Evolutionary conservation across 352 stramenopile genomes (phyloP).

Genomic region (Ophiocytium majus): DNA sequence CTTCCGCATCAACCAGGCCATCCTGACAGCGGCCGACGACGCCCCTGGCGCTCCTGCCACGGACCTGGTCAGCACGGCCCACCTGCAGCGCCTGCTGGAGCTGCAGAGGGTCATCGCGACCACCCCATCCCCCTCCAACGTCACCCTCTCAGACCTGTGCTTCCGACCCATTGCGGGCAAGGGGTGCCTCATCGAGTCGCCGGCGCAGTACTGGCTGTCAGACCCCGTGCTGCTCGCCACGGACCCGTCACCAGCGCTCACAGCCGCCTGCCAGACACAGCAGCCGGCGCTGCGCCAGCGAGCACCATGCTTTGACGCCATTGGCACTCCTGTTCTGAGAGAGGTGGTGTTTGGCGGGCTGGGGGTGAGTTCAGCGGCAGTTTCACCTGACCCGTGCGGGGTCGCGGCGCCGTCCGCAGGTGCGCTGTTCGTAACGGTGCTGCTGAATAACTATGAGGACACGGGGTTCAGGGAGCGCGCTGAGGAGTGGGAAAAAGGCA

Average conservation of each 20-base stretch:
- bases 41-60: neutral
- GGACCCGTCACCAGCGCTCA: slow-evolving; percentile 78
- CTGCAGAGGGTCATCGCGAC: slow-evolving; percentile 44
- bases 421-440: slow-evolving; percentile 77
- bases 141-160: slow-evolving; percentile 40
- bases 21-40: neutral
- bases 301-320: slow-evolving; percentile 78
- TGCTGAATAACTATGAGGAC: slow-evolving; percentile 74
- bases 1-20: slow-evolving; percentile 50
- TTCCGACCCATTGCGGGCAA: slow-evolving; percentile 54
- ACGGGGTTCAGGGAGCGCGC: slow-evolving; percentile 70
- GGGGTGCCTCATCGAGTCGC: slow-evolving; percentile 50
- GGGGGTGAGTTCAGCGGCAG: slow-evolving; percentile 29
- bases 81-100: slow-evolving; percentile 48
- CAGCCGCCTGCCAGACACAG: slow-evolving; percentile 74
- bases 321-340: slow-evolving; percentile 78
- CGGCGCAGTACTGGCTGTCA: slow-evolving; percentile 55
- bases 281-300: slow-evolving; percentile 51
- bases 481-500: slow-evolving; percentile 70
- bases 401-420: slow-evolving; percentile 69
- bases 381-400: slow-evolving; percentile 76
- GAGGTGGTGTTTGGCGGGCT: slow-evolving; percentile 79
- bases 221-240: slow-evolving; percentile 46
- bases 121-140: neutral
- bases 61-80: slow-evolving; percentile 35